Percentiles rank a stretch among this genome's conserved stretches.
phyloP scores from a whole-genome alignment of 1,139 yeast genomes.

The Kurtzmaniella quercitrusa region DNA sequence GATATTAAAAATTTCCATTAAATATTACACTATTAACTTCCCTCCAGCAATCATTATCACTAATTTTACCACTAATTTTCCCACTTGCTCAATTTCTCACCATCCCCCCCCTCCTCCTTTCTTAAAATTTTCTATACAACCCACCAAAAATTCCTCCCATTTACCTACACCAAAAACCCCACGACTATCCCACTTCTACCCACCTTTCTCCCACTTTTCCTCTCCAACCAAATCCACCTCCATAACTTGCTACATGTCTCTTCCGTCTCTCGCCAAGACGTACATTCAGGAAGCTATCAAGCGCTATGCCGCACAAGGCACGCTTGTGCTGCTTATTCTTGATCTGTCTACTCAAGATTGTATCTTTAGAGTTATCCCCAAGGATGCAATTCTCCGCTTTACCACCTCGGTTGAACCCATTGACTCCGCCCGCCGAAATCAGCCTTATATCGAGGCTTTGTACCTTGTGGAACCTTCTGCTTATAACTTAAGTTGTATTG shows the following conservation, averaged over 20 bases:
- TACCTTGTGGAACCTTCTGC: slow-evolving; percentile 36
- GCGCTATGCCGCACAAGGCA: slow-evolving; percentile 29
- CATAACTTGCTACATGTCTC: slow-evolving; percentile 4
- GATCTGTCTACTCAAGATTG: slow-evolving; percentile 36
- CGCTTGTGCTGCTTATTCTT: slow-evolving; percentile 34
- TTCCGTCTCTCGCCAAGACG: slow-evolving; percentile 8
- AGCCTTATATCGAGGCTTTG: slow-evolving; percentile 38
- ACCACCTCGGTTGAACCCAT: slow-evolving; percentile 41
- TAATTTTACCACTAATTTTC: too few species aligned
- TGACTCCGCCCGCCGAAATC: slow-evolving; percentile 33
- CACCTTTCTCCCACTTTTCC: slow-evolving; percentile 1
- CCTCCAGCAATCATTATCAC: too few species aligned
- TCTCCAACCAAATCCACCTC: not conserved
- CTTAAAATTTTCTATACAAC: too few species aligned
- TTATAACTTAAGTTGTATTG: slow-evolving; percentile 38
- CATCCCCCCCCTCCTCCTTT: too few species aligned
- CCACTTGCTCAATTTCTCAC: too few species aligned
- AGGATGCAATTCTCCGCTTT: slow-evolving; percentile 35
- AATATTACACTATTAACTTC: too few species aligned
- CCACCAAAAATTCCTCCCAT: too few species aligned
- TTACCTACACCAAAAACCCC: too few species aligned
- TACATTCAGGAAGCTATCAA: slow-evolving; percentile 35
- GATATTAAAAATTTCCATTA: too few species aligned
- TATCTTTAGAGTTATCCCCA: slow-evolving; percentile 31
- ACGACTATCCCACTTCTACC: too few species aligned